Evolutionary conservation across 768 basidiomycete genomes (phyloP).

Genomic region (Lyophyllum atratum): DNA sequence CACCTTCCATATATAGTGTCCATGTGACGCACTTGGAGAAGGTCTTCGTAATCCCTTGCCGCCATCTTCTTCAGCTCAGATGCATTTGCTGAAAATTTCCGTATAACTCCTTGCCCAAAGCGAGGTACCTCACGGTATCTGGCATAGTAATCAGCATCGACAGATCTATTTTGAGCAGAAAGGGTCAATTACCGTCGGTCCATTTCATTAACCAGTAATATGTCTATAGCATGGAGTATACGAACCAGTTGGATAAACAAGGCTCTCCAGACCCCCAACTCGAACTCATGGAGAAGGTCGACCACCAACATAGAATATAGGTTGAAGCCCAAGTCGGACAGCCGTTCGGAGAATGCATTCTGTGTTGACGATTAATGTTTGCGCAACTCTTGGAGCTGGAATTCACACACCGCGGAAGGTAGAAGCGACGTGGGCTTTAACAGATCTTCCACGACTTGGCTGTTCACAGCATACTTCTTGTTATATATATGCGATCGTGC

Average conservation of each 20-base stretch:
- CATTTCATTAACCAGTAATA: slow-evolving; percentile 7
- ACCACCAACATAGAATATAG: slow-evolving; percentile 15
- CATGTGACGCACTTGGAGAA: slow-evolving; percentile 25
- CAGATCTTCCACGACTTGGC: neutral
- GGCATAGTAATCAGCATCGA: neutral
- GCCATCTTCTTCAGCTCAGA: slow-evolving; percentile 23
- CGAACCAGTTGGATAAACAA: slow-evolving; percentile 25
- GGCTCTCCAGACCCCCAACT: slow-evolving; percentile 27
- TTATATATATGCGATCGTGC: neutral
- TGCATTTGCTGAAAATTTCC: slow-evolving; percentile 21
- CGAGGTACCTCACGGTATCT: slow-evolving; percentile 8
- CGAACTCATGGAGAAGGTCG: slow-evolving; percentile 30
- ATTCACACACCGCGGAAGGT: neutral
- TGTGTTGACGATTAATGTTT: neutral
- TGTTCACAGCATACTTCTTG: neutral
- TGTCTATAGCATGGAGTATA: slow-evolving; percentile 15
- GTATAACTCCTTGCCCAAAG: slow-evolving; percentile 22
- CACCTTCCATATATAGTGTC: neutral
- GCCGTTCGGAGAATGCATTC: neutral
- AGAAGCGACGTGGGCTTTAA: neutral
- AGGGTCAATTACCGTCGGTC: slow-evolving; percentile 14
- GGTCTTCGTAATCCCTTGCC: slow-evolving; percentile 30
- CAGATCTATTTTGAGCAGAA: neutral
- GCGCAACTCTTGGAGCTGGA: no score
- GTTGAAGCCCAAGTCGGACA: slow-evolving; percentile 1